Conservation (phyloP, 192 early-diverging fungal genomes). For the Rhizophagus sp. region DNA sequence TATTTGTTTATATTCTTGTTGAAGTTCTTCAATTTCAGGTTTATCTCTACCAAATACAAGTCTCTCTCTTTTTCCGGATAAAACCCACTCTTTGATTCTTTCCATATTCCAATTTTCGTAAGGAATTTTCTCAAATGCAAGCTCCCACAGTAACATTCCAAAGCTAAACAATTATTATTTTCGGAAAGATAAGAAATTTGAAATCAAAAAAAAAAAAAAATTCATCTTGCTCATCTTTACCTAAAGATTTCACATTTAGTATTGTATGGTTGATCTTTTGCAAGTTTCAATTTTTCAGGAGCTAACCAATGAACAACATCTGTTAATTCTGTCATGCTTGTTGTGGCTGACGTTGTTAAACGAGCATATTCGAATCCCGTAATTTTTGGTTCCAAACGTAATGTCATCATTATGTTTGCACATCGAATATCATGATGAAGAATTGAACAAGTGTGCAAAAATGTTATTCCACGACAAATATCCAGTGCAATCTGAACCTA, state of each 20-base stretch:
- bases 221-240: not conserved
- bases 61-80: not conserved
- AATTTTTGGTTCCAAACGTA: conserved; percentile 7
- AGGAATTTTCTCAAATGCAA: conserved; percentile 6
- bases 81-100: not conserved
- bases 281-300: conserved; percentile 15
- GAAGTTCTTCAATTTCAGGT: not conserved
- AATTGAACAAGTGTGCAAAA: conserved; percentile 6
- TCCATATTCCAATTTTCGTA: conserved; percentile 6
- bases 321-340: not conserved
- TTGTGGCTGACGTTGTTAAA: not conserved
- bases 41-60: not conserved
- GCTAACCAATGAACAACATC: conserved; percentile 25
- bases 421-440: conserved; percentile 31
- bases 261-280: not conserved
- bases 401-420: conserved; percentile 24
- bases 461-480: conserved; percentile 21
- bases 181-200: not conserved
- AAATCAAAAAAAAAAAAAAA: not conserved
- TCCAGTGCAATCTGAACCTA: conserved; percentile 16
- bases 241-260: conserved; percentile 30
- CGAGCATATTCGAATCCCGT: conserved; percentile 15
- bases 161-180: not conserved
- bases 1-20: not conserved
- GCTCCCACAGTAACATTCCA: conserved; percentile 4